Base-by-base conservation (phyloP, 768 basidiomycete genomes). In the Hericium erinaceus region DNA sequence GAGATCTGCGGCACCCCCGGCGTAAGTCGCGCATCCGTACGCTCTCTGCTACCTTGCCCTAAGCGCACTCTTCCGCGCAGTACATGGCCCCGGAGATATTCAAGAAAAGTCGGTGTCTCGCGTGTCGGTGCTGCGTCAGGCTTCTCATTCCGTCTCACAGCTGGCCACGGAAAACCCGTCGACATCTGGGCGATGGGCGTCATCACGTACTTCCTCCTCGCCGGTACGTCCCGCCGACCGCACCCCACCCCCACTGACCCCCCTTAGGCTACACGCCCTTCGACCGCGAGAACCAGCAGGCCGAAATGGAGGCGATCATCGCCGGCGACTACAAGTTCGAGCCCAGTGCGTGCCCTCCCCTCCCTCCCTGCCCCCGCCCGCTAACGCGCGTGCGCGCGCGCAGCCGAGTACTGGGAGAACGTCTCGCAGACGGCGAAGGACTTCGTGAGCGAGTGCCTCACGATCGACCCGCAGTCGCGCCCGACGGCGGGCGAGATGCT, bases 161-260 rank as follows among this genome's bases (percentile, higher is more conserved):
- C 85, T 56, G 95, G 95, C 3, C 95, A 99, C 65, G 83, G 88
- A 44, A 97, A 91, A 73, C 94, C 95, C 9, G 95, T 97, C 16
- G 95, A 95, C 65, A 74, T 95, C 56, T 95, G 93, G 95, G 94
- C 95, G 1, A 95, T 98, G 83, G 95, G 95, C 40, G 95, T 99
- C 52, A 95, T 99, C 70, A 90, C 95, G 12, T 98, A 98, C 74
- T 97, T 97, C 85, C 75, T 98, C 3, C 85, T 98, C 26, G 85
- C 85, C 54, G 85, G 83, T 68, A 60, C 18, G 66, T 54, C 16
- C 48, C 18, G 26, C 22, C 57, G 40, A 28, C 48, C 13, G 15
- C 37, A 22, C 24, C 22, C 16, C 54, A 2, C 16, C 11, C 24
- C 41, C 37, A 26, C 2, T 9, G n/a, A 39, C 24, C n/a, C 37